These are phyloP conservation scores for Fusarium kyushuense DNA, from an alignment of 2,329 filamentous ascomycete species.

Conservation along the genomic window DNA sequence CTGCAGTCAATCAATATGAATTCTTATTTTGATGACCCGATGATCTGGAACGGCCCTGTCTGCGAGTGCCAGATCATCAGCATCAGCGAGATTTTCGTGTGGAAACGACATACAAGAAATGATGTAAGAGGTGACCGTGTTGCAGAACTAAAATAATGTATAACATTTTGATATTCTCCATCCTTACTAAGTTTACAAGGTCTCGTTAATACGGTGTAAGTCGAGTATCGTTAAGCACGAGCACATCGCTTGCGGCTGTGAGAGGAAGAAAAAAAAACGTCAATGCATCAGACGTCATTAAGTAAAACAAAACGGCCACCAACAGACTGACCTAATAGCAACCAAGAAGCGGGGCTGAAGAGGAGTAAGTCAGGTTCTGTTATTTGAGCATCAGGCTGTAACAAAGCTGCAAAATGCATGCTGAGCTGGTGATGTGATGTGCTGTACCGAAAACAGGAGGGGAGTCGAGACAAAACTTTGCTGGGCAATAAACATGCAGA, in stretches of 20 bases:
- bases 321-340: slow-evolving; percentile 7
- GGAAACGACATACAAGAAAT: slow-evolving; percentile 14
- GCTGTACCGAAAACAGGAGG: background rate
- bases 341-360: slow-evolving; percentile 21
- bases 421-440: background rate
- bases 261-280: slow-evolving; percentile 1
- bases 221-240: slow-evolving; percentile 1
- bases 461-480: slow-evolving; percentile 16
- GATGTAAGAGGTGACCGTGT: slow-evolving; percentile 2
- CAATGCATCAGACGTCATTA: slow-evolving; percentile 35
- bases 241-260: background rate
- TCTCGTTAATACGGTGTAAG: slow-evolving; percentile 1
- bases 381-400: slow-evolving; percentile 14
- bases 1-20: background rate
- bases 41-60: slow-evolving; percentile 49
- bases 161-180: background rate
- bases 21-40: slow-evolving; percentile 31
- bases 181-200: background rate
- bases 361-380: background rate
- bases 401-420: slow-evolving; percentile 3
- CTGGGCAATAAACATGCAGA: slow-evolving; percentile 11
- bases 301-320: slow-evolving; percentile 20
- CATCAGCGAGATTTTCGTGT: slow-evolving; percentile 42
- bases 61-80: slow-evolving; percentile 42
- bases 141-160: slow-evolving; percentile 1